A percentile compares a stretch with the other conserved stretches of the same genome.
Evolutionary conservation across 768 basidiomycete species (phyloP).

Genomic region (Lactarius psammicola): DNA sequence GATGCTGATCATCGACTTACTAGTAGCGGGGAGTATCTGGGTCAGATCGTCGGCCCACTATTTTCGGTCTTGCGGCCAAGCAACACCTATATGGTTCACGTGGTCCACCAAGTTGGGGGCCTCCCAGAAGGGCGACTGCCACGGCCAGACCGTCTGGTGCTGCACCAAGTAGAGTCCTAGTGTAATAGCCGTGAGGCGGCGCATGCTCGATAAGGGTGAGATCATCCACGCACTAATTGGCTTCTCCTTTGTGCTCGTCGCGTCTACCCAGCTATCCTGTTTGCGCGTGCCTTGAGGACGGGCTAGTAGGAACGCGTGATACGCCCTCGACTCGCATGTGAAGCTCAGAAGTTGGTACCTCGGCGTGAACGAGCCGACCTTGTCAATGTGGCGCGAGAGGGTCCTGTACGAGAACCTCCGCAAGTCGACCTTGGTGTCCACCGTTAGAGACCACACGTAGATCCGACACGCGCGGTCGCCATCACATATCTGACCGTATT

Average conservation of each 20-base stretch:
- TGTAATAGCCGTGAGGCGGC: background rate
- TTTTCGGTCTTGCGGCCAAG: too few species aligned
- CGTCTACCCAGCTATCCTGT: slow-evolving; percentile 7
- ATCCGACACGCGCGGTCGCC: slow-evolving; percentile 9
- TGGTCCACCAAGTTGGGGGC: too few species aligned
- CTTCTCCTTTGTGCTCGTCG: slow-evolving; percentile 1
- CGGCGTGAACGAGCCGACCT: slow-evolving; percentile 10
- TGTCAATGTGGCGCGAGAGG: background rate
- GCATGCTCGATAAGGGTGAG: background rate
- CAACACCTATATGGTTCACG: too few species aligned
- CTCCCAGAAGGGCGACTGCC: too few species aligned
- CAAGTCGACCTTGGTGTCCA: slow-evolving; percentile 5
- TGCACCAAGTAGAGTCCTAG: background rate
- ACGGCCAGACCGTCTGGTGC: background rate
- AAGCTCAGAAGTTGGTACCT: slow-evolving; percentile 9
- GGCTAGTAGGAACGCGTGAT: slow-evolving; percentile 1
- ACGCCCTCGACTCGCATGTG: slow-evolving; percentile 8
- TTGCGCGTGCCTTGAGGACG: background rate
- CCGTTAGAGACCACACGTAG: slow-evolving; percentile 4
- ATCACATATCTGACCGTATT: background rate
- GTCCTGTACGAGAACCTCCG: background rate
- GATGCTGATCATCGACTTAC: too few species aligned
- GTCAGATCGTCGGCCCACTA: too few species aligned
- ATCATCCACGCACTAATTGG: background rate
- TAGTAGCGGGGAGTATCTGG: too few species aligned